These are phyloP conservation scores for Kuraishia piskuri DNA, from an alignment of 805 yeast genomes.

Conservation along the genomic window DNA sequence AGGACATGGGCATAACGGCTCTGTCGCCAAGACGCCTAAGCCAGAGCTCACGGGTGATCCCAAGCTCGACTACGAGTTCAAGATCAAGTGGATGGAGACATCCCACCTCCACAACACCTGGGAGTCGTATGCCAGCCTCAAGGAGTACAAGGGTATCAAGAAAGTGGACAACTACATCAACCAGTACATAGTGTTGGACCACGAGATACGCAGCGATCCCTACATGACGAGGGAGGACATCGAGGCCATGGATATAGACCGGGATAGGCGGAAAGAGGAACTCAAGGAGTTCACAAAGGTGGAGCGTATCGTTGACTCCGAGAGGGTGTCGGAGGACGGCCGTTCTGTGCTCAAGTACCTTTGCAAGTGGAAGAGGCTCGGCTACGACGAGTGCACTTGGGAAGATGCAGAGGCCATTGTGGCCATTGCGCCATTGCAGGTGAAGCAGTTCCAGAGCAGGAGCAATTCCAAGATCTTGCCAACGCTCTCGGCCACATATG, in stretches of 20 bases:
- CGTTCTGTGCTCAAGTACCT: slow-evolving; percentile 66
- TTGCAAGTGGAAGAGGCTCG: slow-evolving; percentile 89
- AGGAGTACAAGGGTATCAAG: slow-evolving; percentile 63
- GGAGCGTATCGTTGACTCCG: slow-evolving; percentile 84
- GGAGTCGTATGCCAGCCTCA: slow-evolving; percentile 59
- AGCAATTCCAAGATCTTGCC: slow-evolving; percentile 81
- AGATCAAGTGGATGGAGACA: slow-evolving; percentile 78
- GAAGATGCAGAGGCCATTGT: slow-evolving; percentile 88
- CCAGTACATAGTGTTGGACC: slow-evolving; percentile 63
- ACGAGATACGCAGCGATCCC: slow-evolving; percentile 72
- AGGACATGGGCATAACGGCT: slow-evolving; percentile 11
- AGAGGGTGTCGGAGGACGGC: slow-evolving; percentile 59
- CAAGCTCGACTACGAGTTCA: slow-evolving; percentile 48
- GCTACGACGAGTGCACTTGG: slow-evolving; percentile 96
- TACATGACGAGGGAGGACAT: slow-evolving; percentile 82
- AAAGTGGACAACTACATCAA: slow-evolving; percentile 86
- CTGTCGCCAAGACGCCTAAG: slow-evolving; percentile 8
- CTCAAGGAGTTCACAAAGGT: slow-evolving; percentile 76
- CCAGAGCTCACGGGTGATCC: slow-evolving; percentile 27
- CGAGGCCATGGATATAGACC: slow-evolving; percentile 88
- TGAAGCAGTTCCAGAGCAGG: slow-evolving; percentile 73
- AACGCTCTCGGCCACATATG: slow-evolving; percentile 68
- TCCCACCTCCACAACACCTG: slow-evolving; percentile 95
- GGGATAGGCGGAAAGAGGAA: slow-evolving; percentile 77
- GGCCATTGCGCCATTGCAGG: slow-evolving; percentile 73